Evolutionary conservation across 352 stramenopile species (phyloP), one percentile per base, ranked within the genome.

Genomic region (Peronospora belbahrii): DNA sequence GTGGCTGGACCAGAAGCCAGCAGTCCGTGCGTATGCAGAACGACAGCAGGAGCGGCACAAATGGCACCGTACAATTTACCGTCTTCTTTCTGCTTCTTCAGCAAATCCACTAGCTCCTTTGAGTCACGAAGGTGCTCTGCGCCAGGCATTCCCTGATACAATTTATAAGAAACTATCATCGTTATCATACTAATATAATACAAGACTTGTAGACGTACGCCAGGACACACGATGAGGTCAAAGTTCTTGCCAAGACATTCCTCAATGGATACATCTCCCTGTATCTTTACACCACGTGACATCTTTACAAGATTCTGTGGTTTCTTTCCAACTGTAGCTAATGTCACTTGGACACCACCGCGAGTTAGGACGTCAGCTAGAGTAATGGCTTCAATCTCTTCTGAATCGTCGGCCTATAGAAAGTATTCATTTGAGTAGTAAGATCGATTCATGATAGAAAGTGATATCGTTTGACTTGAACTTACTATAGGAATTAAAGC

Each of bases 341-440:
- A 37, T 24, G 76, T 91, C 18, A 86, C 74, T 39, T 76, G 34
- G 14, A 89, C 62, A 23, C 74, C 76, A 15, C 75, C 80, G 38
- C 77, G 76, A 30, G 75, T 70, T 30, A 92, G 61, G 32, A 92
- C 77, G 40, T 89, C 73, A 1, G 76, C 66, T 8, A 92, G 46
- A 22, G 76, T 81, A 40, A 88, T 67, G 15, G 80, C 80, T 56
- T 92, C 80, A 48, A 89, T 88, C 45, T 92, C 80, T 67, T 92
- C 80, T 19, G 59, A 86, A 30, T 73, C 80, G 51, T 89, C 75
- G n/a, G 77, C 80, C 80, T 88, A 10, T 24, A 7, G 27, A 20
- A 35, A 2, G 53, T 45, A 2, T 14, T 30, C 25, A n/a, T 18
- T n/a, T 18, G 6, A 37, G 42, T 36, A 55, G 3, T 56, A 52